phyloP scores from a whole-genome alignment of 352 stramenopile genomes.

The Pythium apleroticum region DNA sequence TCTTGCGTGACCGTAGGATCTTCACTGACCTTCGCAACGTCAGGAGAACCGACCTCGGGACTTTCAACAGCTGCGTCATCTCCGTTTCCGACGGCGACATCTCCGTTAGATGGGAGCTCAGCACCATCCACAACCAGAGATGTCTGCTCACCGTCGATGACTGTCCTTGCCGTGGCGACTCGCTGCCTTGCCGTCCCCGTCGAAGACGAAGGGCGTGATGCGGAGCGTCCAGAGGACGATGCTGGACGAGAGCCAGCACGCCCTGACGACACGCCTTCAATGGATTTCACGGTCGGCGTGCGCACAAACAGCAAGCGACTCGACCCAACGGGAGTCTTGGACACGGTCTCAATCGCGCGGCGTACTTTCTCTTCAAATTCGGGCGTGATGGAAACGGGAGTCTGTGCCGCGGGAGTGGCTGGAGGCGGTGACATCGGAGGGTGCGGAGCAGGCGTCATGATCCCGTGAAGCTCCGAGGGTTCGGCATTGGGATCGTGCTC shows the following conservation, averaged over 20 bases:
- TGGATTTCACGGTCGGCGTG: conserved; percentile 34
- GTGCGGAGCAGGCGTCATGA: not conserved
- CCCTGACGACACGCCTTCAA: conserved; percentile 1
- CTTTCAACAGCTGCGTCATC: not conserved
- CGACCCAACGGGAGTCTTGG: conserved; percentile 44
- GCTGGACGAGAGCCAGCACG: conserved; percentile 1
- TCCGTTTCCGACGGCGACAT: not conserved
- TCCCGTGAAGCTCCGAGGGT: not conserved
- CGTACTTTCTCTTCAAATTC: conserved; percentile 60
- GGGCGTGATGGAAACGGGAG: conserved; percentile 29
- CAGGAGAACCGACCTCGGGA: not conserved
- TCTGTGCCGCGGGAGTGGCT: not conserved
- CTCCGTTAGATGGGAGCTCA: not conserved
- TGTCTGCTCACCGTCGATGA: not conserved
- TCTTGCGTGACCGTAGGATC: not conserved
- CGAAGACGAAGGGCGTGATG: not conserved
- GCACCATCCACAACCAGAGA: not conserved
- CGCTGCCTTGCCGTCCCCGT: conserved; percentile 8
- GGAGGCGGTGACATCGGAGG: not conserved
- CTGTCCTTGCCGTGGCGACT: not conserved
- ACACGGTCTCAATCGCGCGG: conserved; percentile 43
- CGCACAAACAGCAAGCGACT: conserved; percentile 45
- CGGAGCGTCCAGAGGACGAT: conserved; percentile 15
- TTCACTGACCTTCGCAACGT: not conserved
- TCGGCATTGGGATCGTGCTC: not conserved